phyloP scores from a whole-genome alignment of 495 filamentous ascomycete species.

The Podospora australis region DNA sequence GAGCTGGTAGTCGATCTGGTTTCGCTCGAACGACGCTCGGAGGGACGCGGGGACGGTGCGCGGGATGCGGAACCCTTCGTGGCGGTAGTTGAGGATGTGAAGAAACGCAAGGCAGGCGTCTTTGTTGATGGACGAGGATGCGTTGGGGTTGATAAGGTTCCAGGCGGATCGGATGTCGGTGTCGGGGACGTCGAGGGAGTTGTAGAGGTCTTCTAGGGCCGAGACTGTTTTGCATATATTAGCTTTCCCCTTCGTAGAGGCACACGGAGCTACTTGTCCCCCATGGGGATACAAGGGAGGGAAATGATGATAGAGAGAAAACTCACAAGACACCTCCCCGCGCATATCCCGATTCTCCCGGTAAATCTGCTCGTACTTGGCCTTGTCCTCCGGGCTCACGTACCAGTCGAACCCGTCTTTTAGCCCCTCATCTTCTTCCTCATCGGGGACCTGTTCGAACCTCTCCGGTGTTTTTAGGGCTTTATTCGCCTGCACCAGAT shows the following conservation, averaged over 20 bases:
- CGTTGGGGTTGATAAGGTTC: slow-evolving; percentile 93
- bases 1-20: slow-evolving; percentile 90
- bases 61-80: slow-evolving; percentile 92
- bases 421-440: slow-evolving; percentile 79
- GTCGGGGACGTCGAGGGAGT: slow-evolving; percentile 88
- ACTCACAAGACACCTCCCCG: slow-evolving; percentile 77
- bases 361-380: slow-evolving; percentile 95
- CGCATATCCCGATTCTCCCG: slow-evolving; percentile 76
- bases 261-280: not conserved
- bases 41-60: slow-evolving; percentile 86
- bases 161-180: slow-evolving; percentile 90
- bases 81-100: slow-evolving; percentile 89
- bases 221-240: slow-evolving; percentile 54
- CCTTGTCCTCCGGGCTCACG: slow-evolving; percentile 83
- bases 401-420: slow-evolving; percentile 99
- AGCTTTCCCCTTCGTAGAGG: not conserved
- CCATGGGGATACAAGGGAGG: not conserved
- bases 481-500: slow-evolving; percentile 83
- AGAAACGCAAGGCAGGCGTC: slow-evolving; percentile 91
- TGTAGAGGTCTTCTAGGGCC: slow-evolving; percentile 76
- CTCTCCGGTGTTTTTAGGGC: slow-evolving; percentile 70
- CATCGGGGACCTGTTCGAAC: slow-evolving; percentile 72
- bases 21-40: slow-evolving; percentile 84
- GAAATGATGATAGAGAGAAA: slow-evolving; percentile 7
- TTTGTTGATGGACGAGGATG: slow-evolving; percentile 74